These are phyloP conservation scores for Suillus placidus DNA, from an alignment of 768 basidiomycete genomes.

Conservation along the genomic window DNA sequence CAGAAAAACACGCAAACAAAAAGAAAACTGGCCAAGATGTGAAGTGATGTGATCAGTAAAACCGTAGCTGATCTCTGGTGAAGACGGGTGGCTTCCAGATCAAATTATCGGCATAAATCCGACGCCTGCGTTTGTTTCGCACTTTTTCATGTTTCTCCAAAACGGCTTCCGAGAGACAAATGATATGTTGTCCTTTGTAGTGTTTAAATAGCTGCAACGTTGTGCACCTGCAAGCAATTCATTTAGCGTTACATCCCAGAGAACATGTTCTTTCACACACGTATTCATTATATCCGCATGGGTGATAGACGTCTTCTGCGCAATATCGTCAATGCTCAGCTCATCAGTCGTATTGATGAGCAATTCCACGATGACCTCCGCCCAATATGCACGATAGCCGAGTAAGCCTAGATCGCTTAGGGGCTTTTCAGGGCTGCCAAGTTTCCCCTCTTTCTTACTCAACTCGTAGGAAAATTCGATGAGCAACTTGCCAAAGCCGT, in stretches of 20 bases:
- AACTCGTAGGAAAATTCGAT: conserved; percentile 99
- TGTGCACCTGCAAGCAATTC: conserved; percentile 66
- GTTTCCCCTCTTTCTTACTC: conserved; percentile 93
- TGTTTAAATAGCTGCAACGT: conserved; percentile 95
- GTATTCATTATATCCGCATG: conserved; percentile 98
- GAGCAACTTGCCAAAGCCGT: conserved; percentile 91
- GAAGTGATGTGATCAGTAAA: conserved; percentile 38
- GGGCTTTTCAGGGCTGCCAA: conserved; percentile 98
- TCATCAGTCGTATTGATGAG: conserved; percentile 72
- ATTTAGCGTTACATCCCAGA: conserved; percentile 17
- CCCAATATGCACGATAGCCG: conserved; percentile 96
- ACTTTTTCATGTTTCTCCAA: conserved; percentile 89
- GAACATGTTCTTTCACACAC: conserved; percentile 54
- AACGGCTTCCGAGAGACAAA: conserved; percentile 88
- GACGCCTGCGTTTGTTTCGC: conserved; percentile 72
- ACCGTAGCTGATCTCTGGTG: conserved; percentile 85
- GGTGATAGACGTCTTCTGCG: conserved; percentile 92
- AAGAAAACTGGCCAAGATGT: neutral
- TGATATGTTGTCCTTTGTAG: conserved; percentile 92
- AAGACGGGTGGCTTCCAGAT: conserved; percentile 97
- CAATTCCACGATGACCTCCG: conserved; percentile 92
- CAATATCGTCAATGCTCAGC: conserved; percentile 95
- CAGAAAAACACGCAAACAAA: conserved; percentile 5
- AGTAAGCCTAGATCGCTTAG: conserved; percentile 92
- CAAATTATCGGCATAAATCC: conserved; percentile 79